These are phyloP conservation scores for Seiridium unicorne DNA, from an alignment of 2,329 filamentous ascomycete genomes.

Conservation along the genomic window DNA sequence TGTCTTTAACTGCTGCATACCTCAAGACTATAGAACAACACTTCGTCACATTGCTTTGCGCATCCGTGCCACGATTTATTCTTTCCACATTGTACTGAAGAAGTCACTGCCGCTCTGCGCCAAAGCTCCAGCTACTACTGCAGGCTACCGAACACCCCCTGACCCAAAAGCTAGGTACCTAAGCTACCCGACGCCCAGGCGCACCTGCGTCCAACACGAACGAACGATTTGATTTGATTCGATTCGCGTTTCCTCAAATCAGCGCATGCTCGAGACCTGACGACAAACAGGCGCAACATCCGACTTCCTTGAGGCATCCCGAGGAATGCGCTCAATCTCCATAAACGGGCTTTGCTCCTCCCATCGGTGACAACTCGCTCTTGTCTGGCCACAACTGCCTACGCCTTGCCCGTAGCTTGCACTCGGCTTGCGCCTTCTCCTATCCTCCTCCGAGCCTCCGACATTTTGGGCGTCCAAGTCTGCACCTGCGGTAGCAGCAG, in stretches of 20 bases:
- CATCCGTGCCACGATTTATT: background rate
- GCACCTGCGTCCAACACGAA: background rate
- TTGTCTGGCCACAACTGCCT: background rate
- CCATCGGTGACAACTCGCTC: conserved; percentile 20
- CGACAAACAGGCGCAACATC: background rate
- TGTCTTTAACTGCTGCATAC: background rate
- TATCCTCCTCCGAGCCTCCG: too few relatives aligned
- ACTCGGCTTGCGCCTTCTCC: background rate
- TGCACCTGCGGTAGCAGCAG: background rate
- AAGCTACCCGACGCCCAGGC: background rate
- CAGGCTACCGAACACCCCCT: background rate
- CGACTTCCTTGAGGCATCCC: background rate
- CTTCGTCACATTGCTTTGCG: background rate
- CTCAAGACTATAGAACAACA: background rate
- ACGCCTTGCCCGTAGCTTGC: background rate
- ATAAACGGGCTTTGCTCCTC: conserved; percentile 17
- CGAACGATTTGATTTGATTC: background rate
- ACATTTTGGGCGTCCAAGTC: too few relatives aligned
- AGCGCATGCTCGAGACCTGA: too few relatives aligned
- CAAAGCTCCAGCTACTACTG: background rate
- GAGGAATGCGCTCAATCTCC: conserved; percentile 19
- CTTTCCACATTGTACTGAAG: too few relatives aligned
- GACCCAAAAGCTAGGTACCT: background rate
- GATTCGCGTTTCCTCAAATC: background rate
- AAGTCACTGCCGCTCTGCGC: too few relatives aligned